Base-by-base conservation (phyloP, 2,329 filamentous ascomycete species). In the Claviceps africana region DNA sequence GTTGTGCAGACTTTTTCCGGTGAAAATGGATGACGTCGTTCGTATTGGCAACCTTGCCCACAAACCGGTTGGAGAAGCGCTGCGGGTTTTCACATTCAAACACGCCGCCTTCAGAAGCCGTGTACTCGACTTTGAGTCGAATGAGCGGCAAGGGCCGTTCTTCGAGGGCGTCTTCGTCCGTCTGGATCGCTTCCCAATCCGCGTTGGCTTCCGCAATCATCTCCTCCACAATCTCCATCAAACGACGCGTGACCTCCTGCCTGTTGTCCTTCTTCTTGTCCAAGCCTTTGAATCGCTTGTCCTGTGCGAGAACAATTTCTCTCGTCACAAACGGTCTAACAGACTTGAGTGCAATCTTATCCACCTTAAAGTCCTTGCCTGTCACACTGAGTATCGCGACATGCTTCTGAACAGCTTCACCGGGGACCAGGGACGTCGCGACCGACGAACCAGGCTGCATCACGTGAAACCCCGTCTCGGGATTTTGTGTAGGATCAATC, bases 381-480 rank as follows among this genome's bases (percentile, higher is more conserved):
- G 83, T 93, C 50, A 98, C 73, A 58, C 77, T 93, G 48, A 97
- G 65, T 21, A 98, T 85, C 1, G 89, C 83, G 7, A 97, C 87
- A 53, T 97, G 86, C 64, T 98, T 98, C 8, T 88, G 75, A 1
- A 89, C 88, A 0, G 93, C 87, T 68, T 98, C 93, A 30, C 90
- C 90, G 0, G 86, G 85, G 9, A 93, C 83, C 0, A 98, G 73
- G 0, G 93, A 97, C 1, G 93, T 98, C 0, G 91, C 93, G 0
- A 98, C 85, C 0, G 93, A 97, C 0, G 93, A 98, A 0, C 93
- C 93, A 0, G 93, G 93, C 62, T 98, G 93, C 81, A 98, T 96
- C 56, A 98, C 91, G 59, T 93, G 82, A 60, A 98, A 98, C 0
- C 85, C 85, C 47, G 85, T 95, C 62, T 95, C 88, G 0, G 86